Conservation (phyloP, 176 grass and related monocot genomes). For the Stipa capillata region DNA sequence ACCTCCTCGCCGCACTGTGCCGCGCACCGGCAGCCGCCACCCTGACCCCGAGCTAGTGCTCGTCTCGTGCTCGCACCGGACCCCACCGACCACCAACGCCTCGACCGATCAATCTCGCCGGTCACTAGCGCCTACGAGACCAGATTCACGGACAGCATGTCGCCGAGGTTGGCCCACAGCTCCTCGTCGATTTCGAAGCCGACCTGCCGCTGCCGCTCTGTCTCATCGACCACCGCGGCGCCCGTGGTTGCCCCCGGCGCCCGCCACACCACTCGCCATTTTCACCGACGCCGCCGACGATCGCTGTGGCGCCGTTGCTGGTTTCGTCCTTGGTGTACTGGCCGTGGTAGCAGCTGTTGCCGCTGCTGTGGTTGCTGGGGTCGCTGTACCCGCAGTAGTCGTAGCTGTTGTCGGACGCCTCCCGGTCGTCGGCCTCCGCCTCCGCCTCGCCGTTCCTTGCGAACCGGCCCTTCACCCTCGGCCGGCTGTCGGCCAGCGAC, state of each 20-base stretch:
- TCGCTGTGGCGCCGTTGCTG: background rate
- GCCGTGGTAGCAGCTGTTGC: conserved; percentile 12
- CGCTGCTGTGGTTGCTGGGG: background rate
- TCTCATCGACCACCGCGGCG: too few species aligned
- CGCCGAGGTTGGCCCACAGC: conserved; percentile 59
- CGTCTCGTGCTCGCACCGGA: background rate
- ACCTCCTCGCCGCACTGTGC: conserved; percentile 17
- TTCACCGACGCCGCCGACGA: background rate
- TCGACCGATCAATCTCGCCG: background rate
- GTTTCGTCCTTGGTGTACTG: conserved; percentile 4
- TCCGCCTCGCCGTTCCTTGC: conserved; percentile 75
- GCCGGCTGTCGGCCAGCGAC: conserved; percentile 84
- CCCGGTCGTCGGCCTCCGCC: conserved; percentile 45
- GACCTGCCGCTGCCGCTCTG: conserved; percentile 14
- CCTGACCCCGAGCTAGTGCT: too few species aligned
- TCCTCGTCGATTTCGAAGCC: conserved; percentile 52
- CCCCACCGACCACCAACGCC: conserved; percentile 37
- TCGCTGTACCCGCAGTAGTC: conserved; percentile 31
- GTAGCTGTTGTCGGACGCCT: conserved; percentile 42
- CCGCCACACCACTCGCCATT: conserved; percentile 63
- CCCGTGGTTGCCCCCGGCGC: conserved; percentile 6
- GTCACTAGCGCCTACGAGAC: conserved; percentile 17
- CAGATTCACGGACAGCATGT: conserved; percentile 50
- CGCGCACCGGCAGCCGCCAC: conserved; percentile 24
- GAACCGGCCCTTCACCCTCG: conserved; percentile 82